phyloP scores from a whole-genome alignment of 176 grass and related monocot genomes.

The Bothriochloa decipiens region DNA sequence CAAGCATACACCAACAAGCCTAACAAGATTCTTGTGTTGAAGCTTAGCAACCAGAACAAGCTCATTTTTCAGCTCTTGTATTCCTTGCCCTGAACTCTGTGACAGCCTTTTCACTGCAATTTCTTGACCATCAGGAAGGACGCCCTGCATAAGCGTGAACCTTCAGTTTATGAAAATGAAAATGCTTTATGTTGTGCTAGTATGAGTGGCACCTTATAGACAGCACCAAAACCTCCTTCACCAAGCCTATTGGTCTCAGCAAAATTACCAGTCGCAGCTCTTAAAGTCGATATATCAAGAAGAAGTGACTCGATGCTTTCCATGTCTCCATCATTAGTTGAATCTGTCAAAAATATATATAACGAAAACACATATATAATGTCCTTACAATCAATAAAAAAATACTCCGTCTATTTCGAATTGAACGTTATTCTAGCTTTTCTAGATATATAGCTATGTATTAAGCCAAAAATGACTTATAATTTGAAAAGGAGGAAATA shows the following conservation, averaged over 20 bases:
- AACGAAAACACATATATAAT: not conserved
- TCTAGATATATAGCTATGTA: not conserved
- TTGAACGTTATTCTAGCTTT: not conserved
- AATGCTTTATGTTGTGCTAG: not conserved
- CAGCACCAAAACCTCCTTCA: constrained; percentile 77
- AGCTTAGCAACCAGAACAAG: constrained; percentile 53
- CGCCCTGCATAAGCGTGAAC: constrained; percentile 29
- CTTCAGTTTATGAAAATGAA: constrained; percentile 13
- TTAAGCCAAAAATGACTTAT: too few relatives aligned
- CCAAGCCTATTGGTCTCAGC: constrained; percentile 59
- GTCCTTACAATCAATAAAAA: not conserved
- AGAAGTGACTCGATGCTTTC: constrained; percentile 56
- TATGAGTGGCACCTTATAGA: constrained; percentile 70
- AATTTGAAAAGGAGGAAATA: not conserved
- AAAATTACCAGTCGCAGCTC: constrained; percentile 62
- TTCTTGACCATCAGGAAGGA: constrained; percentile 43
- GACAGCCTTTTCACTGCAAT: constrained; percentile 57
- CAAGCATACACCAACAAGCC: constrained; percentile 54
- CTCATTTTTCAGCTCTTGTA: constrained; percentile 52
- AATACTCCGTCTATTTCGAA: not conserved
- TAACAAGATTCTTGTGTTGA: constrained; percentile 55
- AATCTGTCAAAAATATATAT: constrained; percentile 45
- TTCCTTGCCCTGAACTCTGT: constrained; percentile 40
- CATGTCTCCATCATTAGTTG: constrained; percentile 29
- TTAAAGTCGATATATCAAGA: constrained; percentile 54